Evolutionary conservation across 768 basidiomycete genomes (phyloP), one percentile per base, ranked within the genome.

Genomic region (Heimioporus sp.): DNA sequence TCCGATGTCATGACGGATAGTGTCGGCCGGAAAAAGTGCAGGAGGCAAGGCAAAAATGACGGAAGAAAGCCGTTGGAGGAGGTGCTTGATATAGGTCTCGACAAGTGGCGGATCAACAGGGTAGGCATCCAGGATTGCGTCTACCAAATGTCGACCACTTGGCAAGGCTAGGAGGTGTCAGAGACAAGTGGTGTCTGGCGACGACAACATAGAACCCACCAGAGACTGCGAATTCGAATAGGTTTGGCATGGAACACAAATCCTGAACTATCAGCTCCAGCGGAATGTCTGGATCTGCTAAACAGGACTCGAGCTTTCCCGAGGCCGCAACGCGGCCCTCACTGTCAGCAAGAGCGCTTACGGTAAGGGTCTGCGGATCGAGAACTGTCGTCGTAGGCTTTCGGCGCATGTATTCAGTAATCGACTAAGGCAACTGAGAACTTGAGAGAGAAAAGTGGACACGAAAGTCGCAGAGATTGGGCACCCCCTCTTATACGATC

Each of bases 61-160:
- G 5, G 24, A 24, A 24, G 24, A 24, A 24, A 24, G 51, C 19
- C 53, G 50, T 10, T 38, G 54, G 36, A 74, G 55, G 24, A 74
- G 46, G 17, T 41, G 51, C 24, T 34, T 43, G 16, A 60, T 50
- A 24, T 19, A 49, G 4, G 41, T 10, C 13, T 43, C 49, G 42
- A 68, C 58, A 16, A 51, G 59, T 13, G 56, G 55, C 8, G 63
- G 53, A 38, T 58, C 58, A 1, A 44, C 50, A 2, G 74, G 76
- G 46, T 73, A 77, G 15, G 53, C 47, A 15, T 64, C 54, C 16
- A 75, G 16, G 28, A 77, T 68, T 62, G 59, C 68, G 35, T 32
- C 17, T 37, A 57, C 51, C 20, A 73, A n/a, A 17, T 32, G 15
- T 20, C 31, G 43, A n/a, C 41, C 46, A 13, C 36, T 47, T n/a